These are phyloP conservation scores for Solanum pimpinellifolium DNA, from an alignment of 257 asterid species.

Conservation along the genomic window DNA sequence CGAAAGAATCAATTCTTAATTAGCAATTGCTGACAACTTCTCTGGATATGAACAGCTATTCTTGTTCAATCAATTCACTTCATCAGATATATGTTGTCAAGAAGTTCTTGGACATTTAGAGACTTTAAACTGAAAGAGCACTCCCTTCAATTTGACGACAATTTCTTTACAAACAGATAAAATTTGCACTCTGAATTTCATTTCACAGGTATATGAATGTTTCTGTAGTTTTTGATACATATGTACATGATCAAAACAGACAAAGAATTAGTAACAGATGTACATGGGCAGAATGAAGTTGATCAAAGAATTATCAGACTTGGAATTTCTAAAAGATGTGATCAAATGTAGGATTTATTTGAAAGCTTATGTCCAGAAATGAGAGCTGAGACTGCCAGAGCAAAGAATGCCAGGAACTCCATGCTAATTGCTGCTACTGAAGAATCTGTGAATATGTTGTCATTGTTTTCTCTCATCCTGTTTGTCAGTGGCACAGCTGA, in stretches of 20 bases:
- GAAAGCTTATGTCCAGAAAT: conserved; percentile 84
- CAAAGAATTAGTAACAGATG: background rate
- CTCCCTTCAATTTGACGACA: background rate
- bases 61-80: background rate
- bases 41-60: background rate
- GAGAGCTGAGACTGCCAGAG: conserved; percentile 58
- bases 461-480: conserved; percentile 62
- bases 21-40: background rate
- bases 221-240: background rate
- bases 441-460: conserved; percentile 81
- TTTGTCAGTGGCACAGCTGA: conserved; percentile 86
- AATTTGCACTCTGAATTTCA: background rate
- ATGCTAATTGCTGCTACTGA: conserved; percentile 79
- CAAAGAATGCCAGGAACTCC: conserved; percentile 76
- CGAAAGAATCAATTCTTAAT: background rate
- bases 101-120: background rate
- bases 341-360: conserved; percentile 58
- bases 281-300: background rate
- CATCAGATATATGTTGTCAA: background rate
- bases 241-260: background rate
- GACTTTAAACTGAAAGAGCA: background rate
- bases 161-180: background rate
- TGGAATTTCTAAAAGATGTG: background rate
- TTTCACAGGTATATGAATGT: background rate
- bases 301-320: background rate